phyloP scores from a whole-genome alignment of 1,284 basidiomycete genomes.

The Mycena sp. region DNA sequence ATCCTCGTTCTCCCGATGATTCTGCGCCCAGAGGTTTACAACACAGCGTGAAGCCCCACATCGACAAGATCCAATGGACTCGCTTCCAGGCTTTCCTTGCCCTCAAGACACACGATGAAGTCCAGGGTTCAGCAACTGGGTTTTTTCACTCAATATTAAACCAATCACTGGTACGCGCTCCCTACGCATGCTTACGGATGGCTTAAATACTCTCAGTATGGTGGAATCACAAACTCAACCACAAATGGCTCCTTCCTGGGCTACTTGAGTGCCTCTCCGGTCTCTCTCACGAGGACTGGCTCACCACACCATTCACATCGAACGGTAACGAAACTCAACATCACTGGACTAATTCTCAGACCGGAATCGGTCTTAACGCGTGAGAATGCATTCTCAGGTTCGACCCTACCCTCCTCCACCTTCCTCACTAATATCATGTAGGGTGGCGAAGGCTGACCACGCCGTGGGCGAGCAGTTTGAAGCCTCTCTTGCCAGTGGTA shows the following conservation, averaged over 20 bases:
- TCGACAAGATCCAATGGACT: too few species aligned
- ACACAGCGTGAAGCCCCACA: too few species aligned
- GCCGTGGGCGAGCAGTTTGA: conserved; percentile 2
- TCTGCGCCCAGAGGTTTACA: background rate
- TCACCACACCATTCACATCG: background rate
- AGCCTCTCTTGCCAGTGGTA: background rate
- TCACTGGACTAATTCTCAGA: background rate
- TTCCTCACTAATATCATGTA: background rate
- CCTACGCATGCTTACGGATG: too few species aligned
- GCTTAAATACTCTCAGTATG: background rate
- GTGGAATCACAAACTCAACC: conserved; percentile 4
- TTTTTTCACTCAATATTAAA: too few species aligned
- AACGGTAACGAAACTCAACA: background rate
- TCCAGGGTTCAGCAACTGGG: too few species aligned
- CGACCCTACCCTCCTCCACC: too few species aligned
- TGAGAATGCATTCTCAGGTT: too few species aligned
- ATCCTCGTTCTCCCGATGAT: background rate
- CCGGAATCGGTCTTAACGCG: too few species aligned
- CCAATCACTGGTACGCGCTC: too few species aligned
- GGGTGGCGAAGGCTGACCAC: background rate
- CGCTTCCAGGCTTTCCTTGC: too few species aligned
- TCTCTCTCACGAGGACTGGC: conserved; percentile 1
- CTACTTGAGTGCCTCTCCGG: background rate
- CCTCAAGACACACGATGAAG: too few species aligned
- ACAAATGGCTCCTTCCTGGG: conserved; percentile 1